Evolutionary conservation across 2,329 filamentous ascomycete species (phyloP).

Genomic region (Escovopsis sp.): DNA sequence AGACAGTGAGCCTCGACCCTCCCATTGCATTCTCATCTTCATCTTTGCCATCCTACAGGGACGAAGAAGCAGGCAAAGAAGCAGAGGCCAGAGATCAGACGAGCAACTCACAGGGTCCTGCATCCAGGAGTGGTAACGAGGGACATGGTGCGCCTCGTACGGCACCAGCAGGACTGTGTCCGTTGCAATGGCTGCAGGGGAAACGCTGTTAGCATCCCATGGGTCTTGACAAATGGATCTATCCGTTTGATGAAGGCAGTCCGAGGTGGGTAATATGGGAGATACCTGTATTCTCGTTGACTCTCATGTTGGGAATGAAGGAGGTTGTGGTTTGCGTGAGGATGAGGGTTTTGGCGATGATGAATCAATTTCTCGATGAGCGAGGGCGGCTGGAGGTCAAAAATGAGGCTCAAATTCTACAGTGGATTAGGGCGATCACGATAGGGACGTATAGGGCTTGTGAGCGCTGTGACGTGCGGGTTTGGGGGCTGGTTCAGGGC

Average conservation of each 20-base stretch:
- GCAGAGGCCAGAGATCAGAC: not conserved
- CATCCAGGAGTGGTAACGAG: slow-evolving; percentile 84
- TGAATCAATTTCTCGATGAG: no score
- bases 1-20: not conserved
- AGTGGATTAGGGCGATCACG: no score
- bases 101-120: slow-evolving; percentile 46
- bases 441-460: no score
- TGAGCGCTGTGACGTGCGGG: not conserved
- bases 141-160: slow-evolving; percentile 69
- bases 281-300: slow-evolving; percentile 30
- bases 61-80: no score
- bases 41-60: no score
- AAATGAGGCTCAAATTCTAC: no score
- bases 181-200: slow-evolving; percentile 53
- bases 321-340: not conserved
- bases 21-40: not conserved
- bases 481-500: not conserved
- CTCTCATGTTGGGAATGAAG: slow-evolving; percentile 21
- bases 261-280: not conserved
- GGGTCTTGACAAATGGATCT: not conserved
- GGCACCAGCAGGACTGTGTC: slow-evolving; percentile 60
- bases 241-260: not conserved
- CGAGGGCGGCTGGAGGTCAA: no score
- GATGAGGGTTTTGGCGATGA: no score
- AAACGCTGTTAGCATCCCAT: no score